Conservation (phyloP, 345 rosid genomes). For the Gossypium longicalyx region DNA sequence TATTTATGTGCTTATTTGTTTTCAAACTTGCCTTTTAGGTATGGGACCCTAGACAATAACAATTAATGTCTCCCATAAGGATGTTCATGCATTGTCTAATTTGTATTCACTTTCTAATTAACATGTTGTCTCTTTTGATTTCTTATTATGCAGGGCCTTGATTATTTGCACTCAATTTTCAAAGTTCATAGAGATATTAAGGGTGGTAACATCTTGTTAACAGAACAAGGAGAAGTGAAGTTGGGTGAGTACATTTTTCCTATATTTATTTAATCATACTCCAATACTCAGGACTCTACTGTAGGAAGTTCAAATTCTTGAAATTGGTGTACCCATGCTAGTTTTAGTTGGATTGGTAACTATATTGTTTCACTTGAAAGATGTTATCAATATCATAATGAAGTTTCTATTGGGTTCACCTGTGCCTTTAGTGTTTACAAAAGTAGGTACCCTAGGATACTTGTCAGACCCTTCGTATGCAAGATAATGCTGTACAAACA, state of each 20-base stretch:
- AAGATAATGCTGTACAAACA: background rate
- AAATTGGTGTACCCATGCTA: background rate
- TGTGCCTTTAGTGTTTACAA: background rate
- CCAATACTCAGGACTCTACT: background rate
- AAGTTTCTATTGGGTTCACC: background rate
- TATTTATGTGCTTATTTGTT: background rate
- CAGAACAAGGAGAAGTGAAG: conserved; percentile 99
- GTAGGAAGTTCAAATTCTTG: background rate
- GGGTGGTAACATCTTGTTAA: conserved; percentile 96
- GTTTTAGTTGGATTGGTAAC: background rate
- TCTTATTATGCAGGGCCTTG: conserved; percentile 71
- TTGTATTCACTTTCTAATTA: background rate
- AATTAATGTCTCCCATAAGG: background rate
- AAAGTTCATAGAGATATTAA: conserved; percentile 98
- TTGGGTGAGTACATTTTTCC: conserved; percentile 65
- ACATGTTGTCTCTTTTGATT: conserved; percentile 20
- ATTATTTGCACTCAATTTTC: conserved; percentile 92
- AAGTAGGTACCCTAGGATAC: background rate
- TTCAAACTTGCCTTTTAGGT: background rate
- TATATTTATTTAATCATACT: background rate
- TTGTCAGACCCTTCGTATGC: background rate
- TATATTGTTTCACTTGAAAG: background rate
- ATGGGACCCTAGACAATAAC: background rate
- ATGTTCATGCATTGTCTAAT: background rate
- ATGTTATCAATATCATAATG: background rate